Conservation (phyloP, 352 stramenopile genomes). For the Globisporangium lucens region DNA sequence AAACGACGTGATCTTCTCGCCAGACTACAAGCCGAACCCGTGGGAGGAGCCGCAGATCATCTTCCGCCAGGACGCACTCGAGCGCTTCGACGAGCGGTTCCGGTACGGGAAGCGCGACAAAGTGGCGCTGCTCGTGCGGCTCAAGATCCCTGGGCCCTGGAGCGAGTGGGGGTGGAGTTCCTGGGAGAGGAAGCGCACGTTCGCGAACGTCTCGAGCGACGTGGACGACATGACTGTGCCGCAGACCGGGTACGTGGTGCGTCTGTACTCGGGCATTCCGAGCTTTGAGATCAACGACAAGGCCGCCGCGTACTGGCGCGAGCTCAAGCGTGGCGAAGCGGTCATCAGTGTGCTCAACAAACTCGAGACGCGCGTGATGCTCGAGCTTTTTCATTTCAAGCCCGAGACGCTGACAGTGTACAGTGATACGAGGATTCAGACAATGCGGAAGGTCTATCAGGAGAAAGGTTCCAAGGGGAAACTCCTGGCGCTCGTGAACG, state of each 20-base stretch:
- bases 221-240: conserved; percentile 24
- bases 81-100: conserved; percentile 53
- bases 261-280: conserved; percentile 40
- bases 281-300: conserved; percentile 28
- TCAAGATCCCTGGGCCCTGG: conserved; percentile 42
- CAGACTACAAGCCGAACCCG: conserved; percentile 27
- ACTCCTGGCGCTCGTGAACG: conserved; percentile 17
- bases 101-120: conserved; percentile 55
- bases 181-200: conserved; percentile 41
- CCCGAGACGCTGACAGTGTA: conserved; percentile 31
- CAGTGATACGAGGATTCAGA: conserved; percentile 13
- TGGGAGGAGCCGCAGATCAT: conserved; percentile 63
- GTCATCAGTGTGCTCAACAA: conserved; percentile 34
- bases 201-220: conserved; percentile 37
- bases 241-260: conserved; percentile 42
- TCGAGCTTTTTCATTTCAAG: conserved; percentile 26
- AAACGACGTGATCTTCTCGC: conserved; percentile 42
- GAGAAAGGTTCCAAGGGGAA: neutral
- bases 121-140: conserved; percentile 37
- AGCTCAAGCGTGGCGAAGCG: conserved; percentile 47
- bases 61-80: conserved; percentile 40
- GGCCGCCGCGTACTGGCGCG: conserved; percentile 30
- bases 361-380: conserved; percentile 45
- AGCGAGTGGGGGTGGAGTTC: conserved; percentile 42
- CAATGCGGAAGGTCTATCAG: conserved; percentile 7